Conservation (phyloP, 768 basidiomycete species). For the Kondoa malvinella region DNA sequence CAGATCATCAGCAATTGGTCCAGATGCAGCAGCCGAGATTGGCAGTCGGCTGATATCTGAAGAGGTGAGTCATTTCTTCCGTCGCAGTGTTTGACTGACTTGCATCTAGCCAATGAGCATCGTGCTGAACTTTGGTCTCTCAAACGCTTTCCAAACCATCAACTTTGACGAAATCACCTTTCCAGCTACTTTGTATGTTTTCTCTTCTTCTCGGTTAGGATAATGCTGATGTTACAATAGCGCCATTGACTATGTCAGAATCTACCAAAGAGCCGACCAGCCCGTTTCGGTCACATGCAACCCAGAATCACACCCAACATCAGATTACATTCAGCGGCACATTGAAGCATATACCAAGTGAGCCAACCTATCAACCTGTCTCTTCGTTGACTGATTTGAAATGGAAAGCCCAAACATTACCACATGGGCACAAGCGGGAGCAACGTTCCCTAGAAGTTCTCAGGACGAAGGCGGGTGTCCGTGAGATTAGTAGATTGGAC, state of each 20-base stretch:
- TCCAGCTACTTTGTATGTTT: slow-evolving; percentile 37
- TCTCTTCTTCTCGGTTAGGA: neutral
- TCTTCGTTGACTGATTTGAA: neutral
- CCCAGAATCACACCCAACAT: slow-evolving; percentile 59
- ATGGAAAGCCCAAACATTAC: neutral
- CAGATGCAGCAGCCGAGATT: slow-evolving; percentile 46
- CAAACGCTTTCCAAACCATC: slow-evolving; percentile 24
- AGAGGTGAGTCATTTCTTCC: slow-evolving; percentile 54
- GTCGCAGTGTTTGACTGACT: neutral
- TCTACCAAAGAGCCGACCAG: slow-evolving; percentile 61
- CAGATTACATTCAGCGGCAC: slow-evolving; percentile 42
- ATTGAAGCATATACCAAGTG: slow-evolving; percentile 15
- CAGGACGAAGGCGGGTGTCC: neutral
- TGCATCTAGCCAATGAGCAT: slow-evolving; percentile 39
- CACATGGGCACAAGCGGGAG: neutral
- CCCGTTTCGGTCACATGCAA: slow-evolving; percentile 50
- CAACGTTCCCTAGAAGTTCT: neutral
- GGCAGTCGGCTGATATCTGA: slow-evolving; percentile 55
- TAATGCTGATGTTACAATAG: neutral
- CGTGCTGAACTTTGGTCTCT: slow-evolving; percentile 46
- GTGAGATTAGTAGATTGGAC: too few species aligned
- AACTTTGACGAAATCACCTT: slow-evolving; percentile 54
- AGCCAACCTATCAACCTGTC: neutral
- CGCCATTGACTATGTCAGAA: slow-evolving; percentile 67
- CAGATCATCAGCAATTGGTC: slow-evolving; percentile 46